Evolutionary conservation across 768 basidiomycete species (phyloP), one percentile per base, ranked within the genome.

Genomic region (Amanita exitialis): DNA sequence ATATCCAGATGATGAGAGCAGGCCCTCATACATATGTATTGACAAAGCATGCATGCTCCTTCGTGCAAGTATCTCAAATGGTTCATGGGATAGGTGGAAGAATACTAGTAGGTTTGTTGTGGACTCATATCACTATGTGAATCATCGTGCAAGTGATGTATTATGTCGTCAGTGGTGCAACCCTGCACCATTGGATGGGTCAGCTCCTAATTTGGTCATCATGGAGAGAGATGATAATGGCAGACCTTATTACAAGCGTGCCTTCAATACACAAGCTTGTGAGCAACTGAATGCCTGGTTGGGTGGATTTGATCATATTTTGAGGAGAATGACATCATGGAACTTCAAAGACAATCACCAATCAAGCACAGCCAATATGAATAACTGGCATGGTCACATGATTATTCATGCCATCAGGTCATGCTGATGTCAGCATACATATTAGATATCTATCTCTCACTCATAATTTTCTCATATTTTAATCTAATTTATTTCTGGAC

Each of bases 91-190:
- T 35, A 54, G 37, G 21, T 61, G 58, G 59, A 55, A 16, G 23
- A 35, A 55, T 35, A 63, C 62, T 36, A 66, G n/a, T n/a, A n/a
- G n/a, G n/a, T n/a, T n/a, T n/a, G n/a, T n/a, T n/a, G n/a, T n/a
- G n/a, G n/a, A n/a, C n/a, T n/a, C n/a, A n/a, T n/a, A n/a, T n/a
- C n/a, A n/a, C n/a, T n/a, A n/a, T n/a, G n/a, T n/a, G n/a, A n/a
- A n/a, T n/a, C n/a, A 69, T 47, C 25, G 53, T 4, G 42, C 55
- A 43, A 46, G 55, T 25, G 64, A 69, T 54, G 8, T 44, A 15
- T 35, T 69, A 6, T 68, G 65, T 54, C 49, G 53, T 2, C 57
- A 52, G 51, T 64, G 58, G 55, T 68, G 66, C 50, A 67, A 67
- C 54, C 63, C 66, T 20, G 59, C 58, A 27, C 62, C 66, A 12